Percentiles rank a stretch among this genome's conserved stretches.
Conservation (phyloP, 345 rosid genomes). For the Clausena lansium region DNA sequence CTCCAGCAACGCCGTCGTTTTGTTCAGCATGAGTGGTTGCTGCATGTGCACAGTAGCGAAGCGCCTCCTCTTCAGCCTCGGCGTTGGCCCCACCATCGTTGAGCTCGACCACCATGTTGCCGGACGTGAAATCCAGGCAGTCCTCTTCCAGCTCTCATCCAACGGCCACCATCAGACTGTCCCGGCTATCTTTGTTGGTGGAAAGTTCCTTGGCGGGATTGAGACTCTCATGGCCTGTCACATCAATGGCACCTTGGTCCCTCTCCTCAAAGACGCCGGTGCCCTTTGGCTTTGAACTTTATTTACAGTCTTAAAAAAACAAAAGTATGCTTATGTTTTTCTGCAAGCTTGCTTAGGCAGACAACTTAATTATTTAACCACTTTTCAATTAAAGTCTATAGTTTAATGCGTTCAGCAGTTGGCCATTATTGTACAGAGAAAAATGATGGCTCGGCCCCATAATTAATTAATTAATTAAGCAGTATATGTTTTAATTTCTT, state of each 20-base stretch:
- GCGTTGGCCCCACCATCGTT: conserved; percentile 77
- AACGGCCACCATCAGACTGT: conserved; percentile 37
- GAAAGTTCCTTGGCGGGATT: conserved; percentile 81
- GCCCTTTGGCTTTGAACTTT: conserved; percentile 87
- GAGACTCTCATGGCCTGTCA: conserved; percentile 93
- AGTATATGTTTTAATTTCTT: not conserved
- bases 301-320: too few relatives aligned
- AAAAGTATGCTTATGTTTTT: not conserved
- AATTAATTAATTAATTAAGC: not conserved
- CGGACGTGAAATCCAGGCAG: conserved; percentile 36
- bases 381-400: not conserved
- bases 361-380: not conserved
- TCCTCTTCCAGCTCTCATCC: conserved; percentile 39
- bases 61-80: conserved; percentile 84
- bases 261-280: conserved; percentile 90
- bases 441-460: not conserved
- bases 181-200: conserved; percentile 77
- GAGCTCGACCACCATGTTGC: conserved; percentile 68
- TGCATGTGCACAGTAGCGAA: conserved; percentile 97
- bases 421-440: not conserved
- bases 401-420: not conserved
- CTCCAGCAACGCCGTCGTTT: conserved; percentile 67
- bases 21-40: conserved; percentile 80
- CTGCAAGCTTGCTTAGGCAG: not conserved
- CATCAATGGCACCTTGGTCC: conserved; percentile 81